Evolutionary conservation across 2,329 filamentous ascomycete species (phyloP), one percentile per base, ranked within the genome.

Genomic region (Fusarium longipes): DNA sequence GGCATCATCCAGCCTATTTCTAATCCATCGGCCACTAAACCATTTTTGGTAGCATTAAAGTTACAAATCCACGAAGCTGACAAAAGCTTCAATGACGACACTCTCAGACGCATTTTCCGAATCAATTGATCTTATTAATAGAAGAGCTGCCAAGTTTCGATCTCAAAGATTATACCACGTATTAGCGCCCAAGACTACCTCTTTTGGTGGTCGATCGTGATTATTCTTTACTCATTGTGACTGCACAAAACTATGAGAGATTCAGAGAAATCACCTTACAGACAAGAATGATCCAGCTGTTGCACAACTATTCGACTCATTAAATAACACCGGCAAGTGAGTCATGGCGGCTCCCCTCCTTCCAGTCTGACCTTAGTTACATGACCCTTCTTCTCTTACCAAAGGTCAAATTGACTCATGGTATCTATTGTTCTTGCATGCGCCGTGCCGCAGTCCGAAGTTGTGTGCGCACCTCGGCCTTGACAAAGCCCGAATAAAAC

Each of bases 51-150:
- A 18, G 44, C 33, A n/a, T 5, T 7, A 4, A 15, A 3, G 15
- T 63, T 57, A 58, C 51, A 58, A 63, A 63, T 63, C 52, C 17
- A n/a, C 8, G 5, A 18, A 12, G 58, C 60, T 63, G 60, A 63
- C 60, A 45, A 63, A 50, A 50, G 24, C 50, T 49, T 50, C 42
- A 40, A 24, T 57, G 24, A 50, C 43, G 38, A 43, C 57, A 49
- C 10, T 15, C 15, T 8, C 24, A n/a, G 5, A n/a, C 8, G 6
- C 9, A 18, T 14, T 22, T 40, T 1, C 30, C 7, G 8, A 20
- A 22, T 32, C 2, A 10, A 25, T 15, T 4, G 10, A 17, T 25
- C 12, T n/a, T 11, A 11, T 18, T 8, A 8, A 36, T 48, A 6
- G 9, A 9, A 18, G 14, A 18, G 8, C 10, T 25, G 10, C 7